Base-by-base conservation (phyloP, 2,329 filamentous ascomycete species). In the Lomentospora prolificans region DNA sequence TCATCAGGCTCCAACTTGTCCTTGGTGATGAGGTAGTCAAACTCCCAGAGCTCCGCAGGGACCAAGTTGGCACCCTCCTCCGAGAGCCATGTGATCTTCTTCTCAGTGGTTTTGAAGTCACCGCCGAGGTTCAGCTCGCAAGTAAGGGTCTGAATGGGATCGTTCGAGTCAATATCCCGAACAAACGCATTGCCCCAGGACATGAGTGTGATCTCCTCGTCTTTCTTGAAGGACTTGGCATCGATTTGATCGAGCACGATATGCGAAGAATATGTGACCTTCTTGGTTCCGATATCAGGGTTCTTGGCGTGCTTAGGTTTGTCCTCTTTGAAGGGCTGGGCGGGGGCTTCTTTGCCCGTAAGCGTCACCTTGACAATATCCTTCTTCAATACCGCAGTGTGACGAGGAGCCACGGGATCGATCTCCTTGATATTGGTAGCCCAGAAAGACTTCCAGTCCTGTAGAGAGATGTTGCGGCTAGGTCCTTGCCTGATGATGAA, bases 191-290 rank as follows among this genome's bases (percentile, higher is more conserved):
- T 95, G 63, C 92, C 94, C 92, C 92, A 97, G 69, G 87, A 87
- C 92, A 96, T 96, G 44, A 96, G 78, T 0, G 92, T 96, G 64
- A 97, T 89, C 70, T 96, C 91, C 74, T 97, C 92, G 66, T 86
- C 85, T 58, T 86, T 78, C 63, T 83, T 86, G 72, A 96, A 95
- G 25, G 80, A 80, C 68, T 86, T 85, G 59, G 86, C 89, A 64
- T 97, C 92, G 50, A 79, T 87, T 71, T 96, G 92, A 67, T 96
- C 92, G 54, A 97, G 75, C 58, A 94, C 75, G 61, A 96, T 76
- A 59, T 84, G 79, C 57, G 80, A 79, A 66, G 87, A 88, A 69
- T 86, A 95, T 25, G 82, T 78, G 4, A 96, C 89, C 72, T 89
- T 88, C 80, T 96, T 96, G 63, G 76, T 85, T 58, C 92, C 92